Evolutionary conservation across 169 alveolate species (phyloP).

Genomic region (Plasmodium chabaudi): DNA sequence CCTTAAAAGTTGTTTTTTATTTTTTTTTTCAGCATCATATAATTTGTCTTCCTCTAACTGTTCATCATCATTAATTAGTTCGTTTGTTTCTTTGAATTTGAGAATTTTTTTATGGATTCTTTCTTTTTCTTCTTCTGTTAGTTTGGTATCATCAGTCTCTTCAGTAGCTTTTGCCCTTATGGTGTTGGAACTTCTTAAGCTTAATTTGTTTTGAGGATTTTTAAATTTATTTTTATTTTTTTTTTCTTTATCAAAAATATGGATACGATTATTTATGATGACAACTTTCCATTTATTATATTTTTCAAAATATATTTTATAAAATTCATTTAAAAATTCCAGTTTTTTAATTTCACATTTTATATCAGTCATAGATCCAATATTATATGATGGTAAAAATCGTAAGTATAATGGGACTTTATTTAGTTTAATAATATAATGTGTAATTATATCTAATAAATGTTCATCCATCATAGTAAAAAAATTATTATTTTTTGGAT

Average conservation of each 20-base stretch:
- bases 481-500: slow-evolving; percentile 32
- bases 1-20: background rate
- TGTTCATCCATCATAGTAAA: slow-evolving; percentile 71
- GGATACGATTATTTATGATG: slow-evolving; percentile 56
- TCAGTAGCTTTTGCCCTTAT: background rate
- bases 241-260: slow-evolving; percentile 49
- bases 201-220: background rate
- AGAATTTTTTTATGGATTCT: slow-evolving; percentile 35
- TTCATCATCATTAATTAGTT: slow-evolving; percentile 3
- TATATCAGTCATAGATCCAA: slow-evolving; percentile 70
- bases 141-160: background rate
- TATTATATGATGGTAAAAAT: slow-evolving; percentile 68
- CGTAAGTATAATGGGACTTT: slow-evolving; percentile 67
- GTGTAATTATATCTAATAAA: slow-evolving; percentile 57
- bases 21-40: slow-evolving; percentile 1
- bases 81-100: slow-evolving; percentile 59
- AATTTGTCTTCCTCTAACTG: background rate
- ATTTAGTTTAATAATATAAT: slow-evolving; percentile 65
- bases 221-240: slow-evolving; percentile 23
- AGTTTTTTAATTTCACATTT: slow-evolving; percentile 54
- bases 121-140: slow-evolving; percentile 59
- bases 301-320: slow-evolving; percentile 69
- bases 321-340: slow-evolving; percentile 65
- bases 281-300: slow-evolving; percentile 76
- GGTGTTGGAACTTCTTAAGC: background rate